Conservation (phyloP, 441 rosid species). For the Euphorbia celastroides region DNA sequence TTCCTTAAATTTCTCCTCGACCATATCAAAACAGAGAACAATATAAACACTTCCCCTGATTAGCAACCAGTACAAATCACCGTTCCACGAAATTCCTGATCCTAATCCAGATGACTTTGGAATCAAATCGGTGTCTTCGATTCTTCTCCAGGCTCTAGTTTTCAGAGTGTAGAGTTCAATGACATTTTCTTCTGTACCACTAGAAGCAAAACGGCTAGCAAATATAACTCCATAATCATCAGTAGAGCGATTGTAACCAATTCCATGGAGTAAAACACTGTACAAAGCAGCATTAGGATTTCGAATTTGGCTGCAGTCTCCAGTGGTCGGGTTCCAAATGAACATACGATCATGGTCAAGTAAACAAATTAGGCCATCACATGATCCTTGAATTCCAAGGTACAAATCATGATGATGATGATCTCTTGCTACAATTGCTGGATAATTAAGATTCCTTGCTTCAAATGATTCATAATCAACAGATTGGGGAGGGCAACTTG, state of each 20-base stretch:
- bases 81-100: conserved; percentile 9
- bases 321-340: conserved; percentile 15
- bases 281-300: neutral
- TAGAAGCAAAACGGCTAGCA: neutral
- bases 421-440: neutral
- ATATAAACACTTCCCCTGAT: neutral
- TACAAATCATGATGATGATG: neutral
- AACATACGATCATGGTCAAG: neutral
- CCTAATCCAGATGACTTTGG: neutral
- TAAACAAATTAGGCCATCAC: conserved; percentile 13
- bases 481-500: conserved; percentile 10
- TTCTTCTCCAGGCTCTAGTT: conserved; percentile 10
- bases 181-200: neutral
- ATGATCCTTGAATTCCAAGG: conserved; percentile 6
- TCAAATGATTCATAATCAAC: conserved; percentile 2
- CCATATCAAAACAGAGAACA: conserved; percentile 12
- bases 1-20: conserved; percentile 15
- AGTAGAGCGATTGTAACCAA: conserved; percentile 9
- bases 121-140: neutral
- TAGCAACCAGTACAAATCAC: conserved; percentile 8
- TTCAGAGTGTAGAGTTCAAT: conserved; percentile 8
- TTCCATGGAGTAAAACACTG: neutral
- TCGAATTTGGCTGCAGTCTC: conserved; percentile 5
- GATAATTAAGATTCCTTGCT: neutral
- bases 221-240: conserved; percentile 5